Base-by-base conservation (phyloP, 768 basidiomycete genomes). In the Rhodotorula kratochvilovae region DNA sequence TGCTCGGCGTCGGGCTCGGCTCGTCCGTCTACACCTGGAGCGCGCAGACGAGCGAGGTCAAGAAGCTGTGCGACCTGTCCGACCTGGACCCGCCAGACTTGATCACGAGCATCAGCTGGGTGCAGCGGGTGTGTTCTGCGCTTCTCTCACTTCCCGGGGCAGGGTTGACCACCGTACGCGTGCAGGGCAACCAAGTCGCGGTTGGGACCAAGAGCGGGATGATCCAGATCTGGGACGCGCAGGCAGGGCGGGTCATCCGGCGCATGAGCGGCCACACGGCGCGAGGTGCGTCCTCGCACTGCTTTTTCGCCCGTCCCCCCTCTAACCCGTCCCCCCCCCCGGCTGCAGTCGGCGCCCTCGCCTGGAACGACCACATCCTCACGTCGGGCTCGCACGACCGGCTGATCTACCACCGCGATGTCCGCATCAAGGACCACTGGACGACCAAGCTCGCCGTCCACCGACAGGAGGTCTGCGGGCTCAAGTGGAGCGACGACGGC, bases 21-120 rank as follows among this genome's bases (percentile, higher is more conserved):
- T 84, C 88, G 0, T 93, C 91, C 71, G 95, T 99, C 21, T 99
- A 99, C 79, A 87, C 97, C 2, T 99, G 96, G 96, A 90, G 90
- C 15, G 96, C 95, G 13, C 89, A 92, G 63, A 96, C 93, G 67
- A 92, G 92, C 31, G 87, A 86, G 11, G 96, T 98, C 8, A 90
- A 88, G 36, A 94, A 95, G 79, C 83, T 99, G 27, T 95, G 92
- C 78, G 92, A 98, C 77, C 81, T 97, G 29, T 71, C 81, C 31
- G 78, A 79, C 12, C 74, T 69, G 6, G 73, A 82, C 55, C 67
- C 70, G 51, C 61, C 70, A 19, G 92, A 94, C 79, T 86, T 86
- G 0, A 85, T 96, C 71, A 91, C 91, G 60, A 91, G 91, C 2
- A 86, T 99, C 1, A 88, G 89, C 16, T 99, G 95, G 95, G 93